These are phyloP conservation scores for Xylaria polymorpha DNA, from an alignment of 2,329 filamentous ascomycete species.

Conservation along the genomic window DNA sequence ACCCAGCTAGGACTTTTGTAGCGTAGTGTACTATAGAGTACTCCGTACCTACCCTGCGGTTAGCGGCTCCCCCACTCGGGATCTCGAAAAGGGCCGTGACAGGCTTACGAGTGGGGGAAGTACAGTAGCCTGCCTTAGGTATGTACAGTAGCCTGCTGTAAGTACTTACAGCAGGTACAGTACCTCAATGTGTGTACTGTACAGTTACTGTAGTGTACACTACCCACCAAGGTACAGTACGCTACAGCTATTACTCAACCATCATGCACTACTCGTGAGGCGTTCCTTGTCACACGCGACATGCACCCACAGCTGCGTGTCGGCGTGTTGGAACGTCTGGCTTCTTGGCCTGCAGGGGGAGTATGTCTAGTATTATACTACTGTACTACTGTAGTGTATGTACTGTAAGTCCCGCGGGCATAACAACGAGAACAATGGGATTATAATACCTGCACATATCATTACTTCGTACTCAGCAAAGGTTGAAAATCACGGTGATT, in stretches of 20 bases:
- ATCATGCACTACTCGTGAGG: conserved; percentile 34
- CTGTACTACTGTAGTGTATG: background rate
- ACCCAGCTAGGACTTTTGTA: conserved; percentile 21
- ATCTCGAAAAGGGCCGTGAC: conserved; percentile 25
- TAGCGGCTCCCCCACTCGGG: conserved; percentile 32
- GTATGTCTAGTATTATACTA: conserved; percentile 6
- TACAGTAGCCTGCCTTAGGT: background rate
- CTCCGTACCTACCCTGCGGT: conserved; percentile 1
- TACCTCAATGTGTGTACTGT: background rate
- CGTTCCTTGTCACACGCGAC: conserved; percentile 30
- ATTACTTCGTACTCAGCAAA: too few relatives aligned
- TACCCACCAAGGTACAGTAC: background rate
- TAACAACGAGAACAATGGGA: background rate
- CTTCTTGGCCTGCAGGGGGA: conserved; percentile 20
- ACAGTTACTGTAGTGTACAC: background rate
- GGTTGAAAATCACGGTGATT: conserved; percentile 1
- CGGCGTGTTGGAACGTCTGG: conserved; percentile 29
- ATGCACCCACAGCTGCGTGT: conserved; percentile 28
- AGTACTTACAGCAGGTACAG: background rate
- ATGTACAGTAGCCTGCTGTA: too few relatives aligned
- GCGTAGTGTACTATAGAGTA: too few relatives aligned
- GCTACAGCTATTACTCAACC: conserved; percentile 18
- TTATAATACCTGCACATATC: background rate
- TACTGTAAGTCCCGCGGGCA: background rate
- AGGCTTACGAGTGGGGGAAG: conserved; percentile 8